Evolutionary conservation across 306 rosid species (phyloP).

Genomic region (Cucumis melo): DNA sequence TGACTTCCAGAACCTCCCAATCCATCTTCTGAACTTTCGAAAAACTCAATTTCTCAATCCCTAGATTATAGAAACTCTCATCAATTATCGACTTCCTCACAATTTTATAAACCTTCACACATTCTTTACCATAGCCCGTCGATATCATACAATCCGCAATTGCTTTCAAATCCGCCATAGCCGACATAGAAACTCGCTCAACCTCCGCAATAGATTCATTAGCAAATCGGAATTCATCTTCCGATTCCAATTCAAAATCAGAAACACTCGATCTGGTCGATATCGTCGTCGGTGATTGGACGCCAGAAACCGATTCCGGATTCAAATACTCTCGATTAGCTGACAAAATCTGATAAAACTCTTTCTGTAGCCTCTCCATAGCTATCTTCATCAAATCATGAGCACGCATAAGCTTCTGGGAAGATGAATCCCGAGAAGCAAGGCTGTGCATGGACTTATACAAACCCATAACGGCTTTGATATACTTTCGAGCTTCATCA

Average conservation of each 20-base stretch:
- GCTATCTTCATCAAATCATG: conserved; percentile 36
- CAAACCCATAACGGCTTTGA: conserved; percentile 24
- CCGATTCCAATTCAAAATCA: conserved; percentile 29
- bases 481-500: conserved; percentile 28
- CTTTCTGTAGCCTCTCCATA: conserved; percentile 34
- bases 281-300: conserved; percentile 10
- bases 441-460: conserved; percentile 40
- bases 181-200: conserved; percentile 22
- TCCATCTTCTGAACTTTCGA: conserved; percentile 47
- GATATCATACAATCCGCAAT: conserved; percentile 44
- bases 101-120: conserved; percentile 21
- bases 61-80: conserved; percentile 35
- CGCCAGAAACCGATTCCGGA: conserved; percentile 21
- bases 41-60: conserved; percentile 28
- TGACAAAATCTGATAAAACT: conserved; percentile 28
- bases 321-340: conserved; percentile 22
- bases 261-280: conserved; percentile 21
- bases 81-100: conserved; percentile 40
- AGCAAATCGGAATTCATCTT: conserved; percentile 13
- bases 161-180: conserved; percentile 32
- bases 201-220: conserved; percentile 11
- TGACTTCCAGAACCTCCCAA: conserved; percentile 35
- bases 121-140: conserved; percentile 45
- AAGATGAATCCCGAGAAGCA: conserved; percentile 19
- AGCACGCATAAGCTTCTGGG: conserved; percentile 19